Evolutionary conservation across 1,284 basidiomycete species (phyloP).

Genomic region (Tilletia indica): DNA sequence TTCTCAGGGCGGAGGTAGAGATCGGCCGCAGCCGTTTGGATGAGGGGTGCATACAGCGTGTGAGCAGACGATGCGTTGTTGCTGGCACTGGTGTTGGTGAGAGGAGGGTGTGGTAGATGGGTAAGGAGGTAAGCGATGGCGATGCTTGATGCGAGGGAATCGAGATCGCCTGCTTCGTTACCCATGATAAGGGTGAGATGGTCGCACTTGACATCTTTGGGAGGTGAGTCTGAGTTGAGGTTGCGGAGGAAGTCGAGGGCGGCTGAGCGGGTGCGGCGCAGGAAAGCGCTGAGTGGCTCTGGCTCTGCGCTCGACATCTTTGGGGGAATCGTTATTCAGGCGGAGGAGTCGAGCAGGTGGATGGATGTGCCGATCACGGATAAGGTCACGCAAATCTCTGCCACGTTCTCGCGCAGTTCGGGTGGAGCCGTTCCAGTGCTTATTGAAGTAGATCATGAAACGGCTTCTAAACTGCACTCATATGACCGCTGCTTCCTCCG

Average conservation of each 20-base stretch:
- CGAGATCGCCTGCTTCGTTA: slow-evolving; percentile 53
- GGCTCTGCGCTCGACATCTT: neutral
- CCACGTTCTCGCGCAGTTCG: no score
- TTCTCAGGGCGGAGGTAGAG: slow-evolving; percentile 84
- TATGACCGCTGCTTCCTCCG: no score
- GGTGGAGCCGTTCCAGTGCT: no score
- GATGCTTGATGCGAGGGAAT: slow-evolving; percentile 48
- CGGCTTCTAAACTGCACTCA: no score
- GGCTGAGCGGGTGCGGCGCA: slow-evolving; percentile 1
- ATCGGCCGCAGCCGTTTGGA: slow-evolving; percentile 62
- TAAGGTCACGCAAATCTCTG: no score
- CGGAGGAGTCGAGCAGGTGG: no score
- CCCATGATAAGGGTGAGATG: slow-evolving; percentile 37
- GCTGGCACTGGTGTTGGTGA: neutral
- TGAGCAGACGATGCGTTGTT: neutral
- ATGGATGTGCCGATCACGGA: no score
- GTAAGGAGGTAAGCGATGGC: slow-evolving; percentile 44
- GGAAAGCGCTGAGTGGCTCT: slow-evolving; percentile 9
- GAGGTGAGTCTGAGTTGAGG: neutral
- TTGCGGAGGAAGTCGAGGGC: neutral
- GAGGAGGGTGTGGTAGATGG: slow-evolving; percentile 6
- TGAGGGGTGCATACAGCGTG: slow-evolving; percentile 22
- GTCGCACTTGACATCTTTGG: neutral
- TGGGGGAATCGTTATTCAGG: no score
- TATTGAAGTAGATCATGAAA: no score